Evolutionary conservation across 768 basidiomycete species (phyloP).

Genomic region (Podaxis sp.): DNA sequence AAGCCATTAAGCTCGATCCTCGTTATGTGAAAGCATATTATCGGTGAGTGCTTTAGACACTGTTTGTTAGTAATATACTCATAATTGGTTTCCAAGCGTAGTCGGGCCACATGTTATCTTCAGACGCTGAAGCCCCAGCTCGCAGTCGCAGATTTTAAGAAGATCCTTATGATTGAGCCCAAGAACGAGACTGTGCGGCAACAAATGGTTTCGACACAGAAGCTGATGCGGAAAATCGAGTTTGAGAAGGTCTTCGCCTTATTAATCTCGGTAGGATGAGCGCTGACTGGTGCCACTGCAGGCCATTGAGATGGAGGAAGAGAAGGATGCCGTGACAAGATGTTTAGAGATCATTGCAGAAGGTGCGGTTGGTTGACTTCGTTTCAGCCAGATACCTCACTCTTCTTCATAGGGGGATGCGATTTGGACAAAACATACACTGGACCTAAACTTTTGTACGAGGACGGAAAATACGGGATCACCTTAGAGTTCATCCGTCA

Average conservation of each 20-base stretch:
- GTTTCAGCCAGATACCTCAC: background rate
- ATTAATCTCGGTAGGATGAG: background rate
- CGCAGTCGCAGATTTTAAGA: slow-evolving; percentile 87
- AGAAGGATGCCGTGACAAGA: slow-evolving; percentile 70
- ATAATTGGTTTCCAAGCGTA: slow-evolving; percentile 19
- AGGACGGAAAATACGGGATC: slow-evolving; percentile 68
- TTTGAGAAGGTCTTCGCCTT: slow-evolving; percentile 77
- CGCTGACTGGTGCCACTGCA: slow-evolving; percentile 20
- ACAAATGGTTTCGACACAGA: slow-evolving; percentile 86
- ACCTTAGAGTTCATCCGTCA: slow-evolving; percentile 72
- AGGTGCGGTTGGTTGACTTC: slow-evolving; percentile 37
- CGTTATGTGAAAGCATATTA: slow-evolving; percentile 90
- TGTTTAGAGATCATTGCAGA: slow-evolving; percentile 77
- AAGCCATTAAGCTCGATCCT: slow-evolving; percentile 84
- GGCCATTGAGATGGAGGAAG: slow-evolving; percentile 93
- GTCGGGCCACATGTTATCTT: slow-evolving; percentile 87
- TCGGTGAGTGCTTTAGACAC: slow-evolving; percentile 41
- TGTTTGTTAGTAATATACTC: background rate
- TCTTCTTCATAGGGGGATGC: slow-evolving; percentile 55
- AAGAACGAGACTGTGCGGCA: slow-evolving; percentile 74
- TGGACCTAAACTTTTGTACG: slow-evolving; percentile 65
- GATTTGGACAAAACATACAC: slow-evolving; percentile 68
- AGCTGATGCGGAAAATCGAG: slow-evolving; percentile 83
- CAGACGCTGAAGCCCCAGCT: slow-evolving; percentile 84
- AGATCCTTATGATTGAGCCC: slow-evolving; percentile 79